Conservation (phyloP, 345 rosid species). For the Eucalyptus curtisii region DNA sequence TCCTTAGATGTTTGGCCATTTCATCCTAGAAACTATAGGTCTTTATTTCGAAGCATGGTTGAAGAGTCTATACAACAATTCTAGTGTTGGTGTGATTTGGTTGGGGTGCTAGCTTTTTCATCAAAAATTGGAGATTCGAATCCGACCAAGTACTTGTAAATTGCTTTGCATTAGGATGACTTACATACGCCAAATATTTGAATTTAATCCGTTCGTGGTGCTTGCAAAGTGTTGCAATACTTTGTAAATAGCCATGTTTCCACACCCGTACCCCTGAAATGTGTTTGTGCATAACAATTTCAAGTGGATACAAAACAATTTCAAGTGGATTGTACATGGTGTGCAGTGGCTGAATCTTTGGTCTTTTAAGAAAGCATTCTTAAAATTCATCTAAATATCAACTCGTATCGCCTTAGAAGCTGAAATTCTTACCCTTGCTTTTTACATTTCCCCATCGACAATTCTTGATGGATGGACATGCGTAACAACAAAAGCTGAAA, state of each 20-base stretch:
- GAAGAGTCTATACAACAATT: not conserved
- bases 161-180: accelerated
- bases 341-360: not conserved
- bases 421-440: not conserved
- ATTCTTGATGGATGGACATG: not conserved
- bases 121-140: not conserved
- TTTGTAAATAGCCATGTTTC: not conserved
- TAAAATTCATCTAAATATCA: not conserved
- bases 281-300: not conserved
- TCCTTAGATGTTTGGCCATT: not conserved
- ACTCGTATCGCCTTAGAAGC: not conserved
- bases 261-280: accelerated
- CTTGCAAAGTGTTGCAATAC: not conserved
- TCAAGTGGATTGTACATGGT: not conserved
- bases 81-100: not conserved
- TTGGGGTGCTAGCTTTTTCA: not conserved
- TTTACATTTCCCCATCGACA: not conserved
- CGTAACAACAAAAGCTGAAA: no score
- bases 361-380: not conserved
- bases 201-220: not conserved
- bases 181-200: not conserved
- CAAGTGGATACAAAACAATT: no score
- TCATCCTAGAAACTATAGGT: not conserved
- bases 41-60: not conserved
- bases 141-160: not conserved